phyloP scores from a whole-genome alignment of 495 filamentous ascomycete species.

The Penicillium robsamsonii region DNA sequence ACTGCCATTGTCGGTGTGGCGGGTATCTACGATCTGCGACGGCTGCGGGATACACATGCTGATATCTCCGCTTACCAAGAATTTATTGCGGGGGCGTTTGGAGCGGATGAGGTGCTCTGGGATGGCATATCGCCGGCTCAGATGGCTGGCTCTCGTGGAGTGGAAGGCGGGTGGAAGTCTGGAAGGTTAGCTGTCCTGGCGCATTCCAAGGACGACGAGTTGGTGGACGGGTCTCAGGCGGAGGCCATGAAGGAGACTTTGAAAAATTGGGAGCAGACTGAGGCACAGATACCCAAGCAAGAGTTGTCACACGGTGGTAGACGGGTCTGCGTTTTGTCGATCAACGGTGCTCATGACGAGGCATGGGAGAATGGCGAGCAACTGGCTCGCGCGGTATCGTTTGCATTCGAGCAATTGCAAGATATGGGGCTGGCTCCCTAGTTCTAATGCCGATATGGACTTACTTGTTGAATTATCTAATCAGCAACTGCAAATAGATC shows the following conservation, averaged over 20 bases:
- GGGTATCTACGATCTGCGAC: constrained; percentile 65
- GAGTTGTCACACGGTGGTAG: constrained; percentile 45
- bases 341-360: constrained; percentile 65
- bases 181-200: constrained; percentile 55
- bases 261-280: constrained; percentile 28
- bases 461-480: neutral
- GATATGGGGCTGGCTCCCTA: constrained; percentile 27
- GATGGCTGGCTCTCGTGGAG: constrained; percentile 30
- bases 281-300: constrained; percentile 28
- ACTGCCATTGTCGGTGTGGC: constrained; percentile 57
- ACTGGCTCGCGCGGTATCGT: constrained; percentile 43
- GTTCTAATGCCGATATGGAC: neutral
- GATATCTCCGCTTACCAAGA: constrained; percentile 52
- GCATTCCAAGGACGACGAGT: constrained; percentile 58
- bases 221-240: constrained; percentile 57
- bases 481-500: neutral
- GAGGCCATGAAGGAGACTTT: constrained; percentile 45
- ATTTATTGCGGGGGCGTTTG: constrained; percentile 65
- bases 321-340: constrained; percentile 35
- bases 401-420: constrained; percentile 34
- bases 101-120: constrained; percentile 51
- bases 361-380: constrained; percentile 53
- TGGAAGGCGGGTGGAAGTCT: constrained; percentile 40
- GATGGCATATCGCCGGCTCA: constrained; percentile 50
- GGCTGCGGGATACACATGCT: constrained; percentile 47